A percentile compares a stretch with the other conserved stretches of the same genome.
Conservation (phyloP, 805 yeast species). For the Yarrowia bubula region DNA sequence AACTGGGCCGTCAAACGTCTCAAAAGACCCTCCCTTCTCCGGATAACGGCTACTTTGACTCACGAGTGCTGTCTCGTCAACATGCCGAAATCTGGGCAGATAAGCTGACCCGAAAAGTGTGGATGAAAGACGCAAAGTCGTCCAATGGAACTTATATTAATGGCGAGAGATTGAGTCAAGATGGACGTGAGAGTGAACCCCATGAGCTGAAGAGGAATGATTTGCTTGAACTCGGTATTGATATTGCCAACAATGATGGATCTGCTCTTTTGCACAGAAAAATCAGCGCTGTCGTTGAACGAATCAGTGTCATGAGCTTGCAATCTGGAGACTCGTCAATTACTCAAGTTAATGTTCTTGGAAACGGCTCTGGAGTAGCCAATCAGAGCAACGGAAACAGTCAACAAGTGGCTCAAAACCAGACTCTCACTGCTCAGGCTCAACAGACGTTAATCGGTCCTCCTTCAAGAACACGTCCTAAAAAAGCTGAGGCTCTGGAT, state of each 20-base stretch:
- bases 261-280: constrained; percentile 71
- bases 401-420: constrained; percentile 7
- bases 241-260: constrained; percentile 52
- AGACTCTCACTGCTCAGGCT: background rate
- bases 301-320: constrained; percentile 58
- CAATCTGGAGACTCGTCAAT: constrained; percentile 29
- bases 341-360: background rate
- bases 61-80: constrained; percentile 85
- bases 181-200: constrained; percentile 52
- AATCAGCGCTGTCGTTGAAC: constrained; percentile 79
- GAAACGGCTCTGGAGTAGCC: background rate
- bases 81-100: constrained; percentile 90
- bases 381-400: background rate
- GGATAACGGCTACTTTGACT: constrained; percentile 90
- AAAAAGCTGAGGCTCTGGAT: constrained; percentile 33
- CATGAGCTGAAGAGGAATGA: constrained; percentile 75
- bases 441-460: constrained; percentile 5
- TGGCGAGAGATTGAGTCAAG: constrained; percentile 62
- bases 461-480: background rate
- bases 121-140: constrained; percentile 80
- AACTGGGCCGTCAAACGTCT: constrained; percentile 81
- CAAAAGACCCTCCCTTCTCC: constrained; percentile 53
- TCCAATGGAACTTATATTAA: constrained; percentile 95
- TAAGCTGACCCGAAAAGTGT: constrained; percentile 58
- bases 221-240: constrained; percentile 89